Conservation (phyloP, 306 rosid genomes). For the Morella rubra region DNA sequence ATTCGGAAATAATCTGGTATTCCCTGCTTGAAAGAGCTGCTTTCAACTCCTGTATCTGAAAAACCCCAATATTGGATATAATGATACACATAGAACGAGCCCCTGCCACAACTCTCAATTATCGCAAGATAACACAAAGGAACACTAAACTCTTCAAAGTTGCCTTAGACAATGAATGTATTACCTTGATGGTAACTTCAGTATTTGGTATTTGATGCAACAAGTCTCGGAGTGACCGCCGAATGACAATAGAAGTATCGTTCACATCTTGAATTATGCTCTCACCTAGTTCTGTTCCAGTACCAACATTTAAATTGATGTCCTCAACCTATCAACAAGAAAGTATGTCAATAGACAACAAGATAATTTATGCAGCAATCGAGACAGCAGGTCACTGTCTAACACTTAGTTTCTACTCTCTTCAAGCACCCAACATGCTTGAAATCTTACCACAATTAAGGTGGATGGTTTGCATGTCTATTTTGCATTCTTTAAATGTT, state of each 20-base stretch:
- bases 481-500: background rate
- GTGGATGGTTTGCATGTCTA: background rate
- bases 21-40: constrained; percentile 88
- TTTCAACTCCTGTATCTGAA: constrained; percentile 80
- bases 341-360: constrained; percentile 13
- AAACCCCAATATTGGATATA: constrained; percentile 36
- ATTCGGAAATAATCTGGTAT: constrained; percentile 84
- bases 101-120: background rate
- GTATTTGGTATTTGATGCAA: constrained; percentile 65
- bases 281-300: constrained; percentile 72
- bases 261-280: constrained; percentile 90
- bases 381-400: background rate
- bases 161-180: constrained; percentile 21
- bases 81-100: constrained; percentile 6
- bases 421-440: background rate
- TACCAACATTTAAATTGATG: constrained; percentile 89
- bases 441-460: background rate
- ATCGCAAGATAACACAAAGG: background rate
- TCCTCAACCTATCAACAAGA: constrained; percentile 68
- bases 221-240: constrained; percentile 86
- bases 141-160: background rate
- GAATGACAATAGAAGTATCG: constrained; percentile 78
- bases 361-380: background rate
- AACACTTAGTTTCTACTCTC: background rate
- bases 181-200: constrained; percentile 71